A percentile compares a stretch with the other conserved stretches of the same genome.
These are phyloP conservation scores for Saccharomycopsis oosterbeekiorum DNA, from an alignment of 805 yeast genomes.

Conservation along the genomic window DNA sequence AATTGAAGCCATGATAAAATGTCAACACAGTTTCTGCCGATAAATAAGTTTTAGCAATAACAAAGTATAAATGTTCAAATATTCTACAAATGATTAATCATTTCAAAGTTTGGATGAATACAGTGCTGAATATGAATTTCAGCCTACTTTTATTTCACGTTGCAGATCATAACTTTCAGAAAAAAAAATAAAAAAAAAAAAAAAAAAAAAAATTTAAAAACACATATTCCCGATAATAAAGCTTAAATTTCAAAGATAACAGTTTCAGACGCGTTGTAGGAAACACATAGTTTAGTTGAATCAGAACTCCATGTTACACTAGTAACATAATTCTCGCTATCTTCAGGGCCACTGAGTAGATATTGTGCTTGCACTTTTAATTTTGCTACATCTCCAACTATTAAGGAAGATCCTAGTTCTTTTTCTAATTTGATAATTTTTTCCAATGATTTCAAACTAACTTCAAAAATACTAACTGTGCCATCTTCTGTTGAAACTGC, in stretches of 20 bases:
- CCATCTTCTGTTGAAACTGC: slow-evolving; percentile 66
- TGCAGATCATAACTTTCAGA: not conserved
- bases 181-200: not conserved
- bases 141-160: not conserved
- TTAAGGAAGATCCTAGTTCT: not conserved
- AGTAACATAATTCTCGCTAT: slow-evolving; percentile 23
- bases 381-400: slow-evolving; percentile 3
- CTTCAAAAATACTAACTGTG: slow-evolving; percentile 42
- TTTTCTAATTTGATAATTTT: not conserved
- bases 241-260: slow-evolving; percentile 3
- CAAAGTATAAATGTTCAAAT: no score
- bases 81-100: not conserved
- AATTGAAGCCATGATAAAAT: no score
- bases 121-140: no score
- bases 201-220: not conserved
- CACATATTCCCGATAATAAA: not conserved
- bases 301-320: slow-evolving; percentile 29
- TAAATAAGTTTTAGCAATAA: no score
- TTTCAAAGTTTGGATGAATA: not conserved
- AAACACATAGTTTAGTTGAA: slow-evolving; percentile 24
- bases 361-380: slow-evolving; percentile 22
- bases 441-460: slow-evolving; percentile 19
- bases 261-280: slow-evolving; percentile 21
- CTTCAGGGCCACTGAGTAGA: slow-evolving; percentile 23
- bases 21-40: no score